These are phyloP conservation scores for Pholiota conissans DNA, from an alignment of 768 basidiomycete genomes.

Conservation along the genomic window DNA sequence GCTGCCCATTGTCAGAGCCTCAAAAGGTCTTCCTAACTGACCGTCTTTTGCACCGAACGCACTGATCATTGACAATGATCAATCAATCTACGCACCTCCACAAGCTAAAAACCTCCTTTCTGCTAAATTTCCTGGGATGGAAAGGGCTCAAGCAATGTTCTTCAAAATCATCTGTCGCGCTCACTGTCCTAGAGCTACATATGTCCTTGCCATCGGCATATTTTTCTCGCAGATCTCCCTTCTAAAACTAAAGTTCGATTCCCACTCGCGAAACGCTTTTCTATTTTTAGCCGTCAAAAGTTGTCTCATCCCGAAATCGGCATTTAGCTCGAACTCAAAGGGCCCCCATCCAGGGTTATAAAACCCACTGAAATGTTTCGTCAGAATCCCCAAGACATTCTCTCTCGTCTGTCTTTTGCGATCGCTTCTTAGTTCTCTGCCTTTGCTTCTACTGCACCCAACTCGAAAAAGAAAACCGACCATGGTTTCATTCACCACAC, in stretches of 20 bases:
- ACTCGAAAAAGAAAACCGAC: too few species aligned
- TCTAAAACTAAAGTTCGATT: too few species aligned
- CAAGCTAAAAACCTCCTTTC: background rate
- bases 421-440: background rate
- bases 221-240: background rate
- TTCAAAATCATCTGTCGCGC: background rate
- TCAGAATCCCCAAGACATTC: slow-evolving; percentile 10
- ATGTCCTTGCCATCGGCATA: background rate
- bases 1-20: too few species aligned
- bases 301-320: background rate
- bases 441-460: background rate
- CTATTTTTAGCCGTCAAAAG: background rate
- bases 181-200: background rate
- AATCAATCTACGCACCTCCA: too few species aligned
- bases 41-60: too few species aligned
- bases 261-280: background rate
- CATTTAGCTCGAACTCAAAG: background rate
- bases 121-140: background rate
- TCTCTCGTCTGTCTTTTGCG: slow-evolving; percentile 16
- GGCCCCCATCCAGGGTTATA: slow-evolving; percentile 7
- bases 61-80: too few species aligned
- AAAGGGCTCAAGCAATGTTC: background rate
- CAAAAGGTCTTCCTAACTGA: too few species aligned
- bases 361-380: background rate
- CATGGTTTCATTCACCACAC: slow-evolving; percentile 17